phyloP scores from a whole-genome alignment of 1,284 basidiomycete genomes.

The Xerocomus minutiporus region DNA sequence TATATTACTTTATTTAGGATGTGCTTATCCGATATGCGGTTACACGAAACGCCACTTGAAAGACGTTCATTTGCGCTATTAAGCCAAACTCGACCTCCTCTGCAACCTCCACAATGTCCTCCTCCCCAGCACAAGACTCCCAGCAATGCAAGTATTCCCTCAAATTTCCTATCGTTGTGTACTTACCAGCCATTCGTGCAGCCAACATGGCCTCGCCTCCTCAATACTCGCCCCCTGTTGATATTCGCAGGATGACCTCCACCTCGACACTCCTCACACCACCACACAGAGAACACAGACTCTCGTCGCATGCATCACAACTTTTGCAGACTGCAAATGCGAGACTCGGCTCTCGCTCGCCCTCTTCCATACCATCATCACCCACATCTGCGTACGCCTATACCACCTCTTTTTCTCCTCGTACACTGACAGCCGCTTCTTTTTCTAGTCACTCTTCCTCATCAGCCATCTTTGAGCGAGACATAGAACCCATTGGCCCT shows the following conservation, averaged over 20 bases:
- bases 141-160: constrained; percentile 14
- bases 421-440: constrained; percentile 10
- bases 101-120: background rate
- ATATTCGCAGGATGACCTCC: constrained; percentile 44
- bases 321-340: constrained; percentile 38
- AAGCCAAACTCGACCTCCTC: constrained; percentile 7
- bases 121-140: constrained; percentile 6
- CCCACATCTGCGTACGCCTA: constrained; percentile 62
- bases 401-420: constrained; percentile 14
- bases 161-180: background rate
- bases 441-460: constrained; percentile 62
- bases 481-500: constrained; percentile 63
- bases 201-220: constrained; percentile 12
- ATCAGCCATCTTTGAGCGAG: constrained; percentile 77
- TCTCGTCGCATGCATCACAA: constrained; percentile 41
- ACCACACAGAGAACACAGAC: constrained; percentile 37
- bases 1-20: background rate
- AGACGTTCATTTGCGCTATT: constrained; percentile 17
- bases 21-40: background rate
- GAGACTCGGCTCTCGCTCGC: constrained; percentile 55
- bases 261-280: constrained; percentile 38
- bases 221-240: constrained; percentile 34
- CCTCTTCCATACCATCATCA: constrained; percentile 67
- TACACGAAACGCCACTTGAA: constrained; percentile 14
- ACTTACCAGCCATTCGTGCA: constrained; percentile 1